Evolutionary conservation across 2,329 filamentous ascomycete genomes (phyloP).

Genomic region (Orbilia blumenaviensis): DNA sequence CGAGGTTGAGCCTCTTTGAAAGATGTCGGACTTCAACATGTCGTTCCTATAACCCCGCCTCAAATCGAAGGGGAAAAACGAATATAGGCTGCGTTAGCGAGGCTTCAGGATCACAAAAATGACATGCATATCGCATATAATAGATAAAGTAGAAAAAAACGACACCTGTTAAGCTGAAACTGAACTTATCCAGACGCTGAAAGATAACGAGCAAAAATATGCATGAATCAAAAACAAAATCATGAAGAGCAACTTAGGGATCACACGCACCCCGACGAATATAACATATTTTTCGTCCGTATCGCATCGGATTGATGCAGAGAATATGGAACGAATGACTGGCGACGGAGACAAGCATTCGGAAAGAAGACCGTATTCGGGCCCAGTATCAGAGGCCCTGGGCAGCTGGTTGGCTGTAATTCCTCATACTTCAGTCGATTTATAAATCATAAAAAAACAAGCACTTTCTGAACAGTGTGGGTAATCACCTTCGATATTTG

Average conservation of each 20-base stretch:
- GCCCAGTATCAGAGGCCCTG: conserved; percentile 40
- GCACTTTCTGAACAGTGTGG: conserved; percentile 38
- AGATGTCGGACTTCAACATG: conserved; percentile 84
- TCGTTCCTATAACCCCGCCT: conserved; percentile 69
- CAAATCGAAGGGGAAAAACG: not conserved
- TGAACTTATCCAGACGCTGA: not conserved
- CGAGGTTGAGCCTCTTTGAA: conserved; percentile 73
- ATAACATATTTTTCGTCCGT: conserved; percentile 62
- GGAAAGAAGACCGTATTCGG: conserved; percentile 49
- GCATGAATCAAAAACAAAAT: not conserved
- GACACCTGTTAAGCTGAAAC: conserved; percentile 6
- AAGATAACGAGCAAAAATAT: not conserved
- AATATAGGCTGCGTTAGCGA: conserved; percentile 25
- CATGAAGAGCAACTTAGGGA: conserved; percentile 27
- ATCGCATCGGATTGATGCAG: conserved; percentile 45
- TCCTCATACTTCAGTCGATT: conserved; percentile 45
- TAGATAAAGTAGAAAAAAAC: conserved; percentile 40
- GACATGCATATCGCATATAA: not conserved
- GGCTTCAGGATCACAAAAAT: not conserved
- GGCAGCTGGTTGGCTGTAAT: conserved; percentile 34
- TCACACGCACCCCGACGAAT: conserved; percentile 78
- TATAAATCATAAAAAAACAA: conserved; percentile 47
- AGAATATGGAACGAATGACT: conserved; percentile 40
- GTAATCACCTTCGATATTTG: conserved; percentile 42
- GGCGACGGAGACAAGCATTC: conserved; percentile 44